A percentile compares a stretch with the other conserved stretches of the same genome.
Conservation (phyloP, 495 filamentous ascomycete species). For the Cairneyella variabilis region DNA sequence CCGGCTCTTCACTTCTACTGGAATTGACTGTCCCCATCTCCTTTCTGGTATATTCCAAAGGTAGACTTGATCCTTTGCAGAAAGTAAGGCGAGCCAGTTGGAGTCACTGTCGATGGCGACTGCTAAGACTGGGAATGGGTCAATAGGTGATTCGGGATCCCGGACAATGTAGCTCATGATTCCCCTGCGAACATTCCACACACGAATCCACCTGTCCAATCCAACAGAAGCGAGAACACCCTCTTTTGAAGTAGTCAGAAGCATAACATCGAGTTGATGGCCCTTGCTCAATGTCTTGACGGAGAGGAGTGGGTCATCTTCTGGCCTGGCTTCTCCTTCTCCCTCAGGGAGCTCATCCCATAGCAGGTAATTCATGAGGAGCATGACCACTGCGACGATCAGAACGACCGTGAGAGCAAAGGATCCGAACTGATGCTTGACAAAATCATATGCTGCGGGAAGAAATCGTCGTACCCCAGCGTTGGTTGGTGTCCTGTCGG, state of each 20-base stretch:
- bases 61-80: slow-evolving; percentile 46
- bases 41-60: slow-evolving; percentile 54
- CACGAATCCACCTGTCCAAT: slow-evolving; percentile 56
- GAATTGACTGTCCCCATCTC: slow-evolving; percentile 42
- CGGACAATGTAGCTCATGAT: slow-evolving; percentile 33
- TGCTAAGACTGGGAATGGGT: slow-evolving; percentile 54
- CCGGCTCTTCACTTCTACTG: slow-evolving; percentile 45
- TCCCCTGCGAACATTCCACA: slow-evolving; percentile 53
- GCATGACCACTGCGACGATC: slow-evolving; percentile 49
- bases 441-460: slow-evolving; percentile 52
- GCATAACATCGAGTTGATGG: slow-evolving; percentile 61
- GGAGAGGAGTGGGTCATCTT: slow-evolving; percentile 49
- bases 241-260: slow-evolving; percentile 50
- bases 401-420: slow-evolving; percentile 53
- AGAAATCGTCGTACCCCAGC: slow-evolving; percentile 38
- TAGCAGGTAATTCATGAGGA: slow-evolving; percentile 65
- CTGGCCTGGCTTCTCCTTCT: slow-evolving; percentile 24
- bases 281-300: slow-evolving; percentile 53
- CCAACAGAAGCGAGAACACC: slow-evolving; percentile 63
- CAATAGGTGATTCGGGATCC: slow-evolving; percentile 28
- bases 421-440: slow-evolving; percentile 50
- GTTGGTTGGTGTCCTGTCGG: slow-evolving; percentile 47
- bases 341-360: slow-evolving; percentile 38
- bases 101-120: slow-evolving; percentile 56
- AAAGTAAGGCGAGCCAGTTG: slow-evolving; percentile 60